Conservation (phyloP, 768 basidiomycete genomes). For the Hericium coralloides region DNA sequence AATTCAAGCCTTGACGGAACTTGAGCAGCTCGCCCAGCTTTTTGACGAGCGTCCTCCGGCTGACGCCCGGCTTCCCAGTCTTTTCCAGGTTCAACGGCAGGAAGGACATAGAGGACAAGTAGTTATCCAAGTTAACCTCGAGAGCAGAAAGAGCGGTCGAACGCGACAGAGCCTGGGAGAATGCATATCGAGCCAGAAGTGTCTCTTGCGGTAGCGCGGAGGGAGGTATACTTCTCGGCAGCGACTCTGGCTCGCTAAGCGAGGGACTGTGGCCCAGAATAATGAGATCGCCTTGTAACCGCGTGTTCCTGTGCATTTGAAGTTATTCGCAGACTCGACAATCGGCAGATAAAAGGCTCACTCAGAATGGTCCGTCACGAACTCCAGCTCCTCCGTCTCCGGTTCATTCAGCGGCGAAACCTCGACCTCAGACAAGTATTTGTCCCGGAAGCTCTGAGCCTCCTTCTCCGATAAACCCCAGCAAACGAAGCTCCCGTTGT, state of each 20-base stretch:
- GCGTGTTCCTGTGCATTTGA: constrained; percentile 50
- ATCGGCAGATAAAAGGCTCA: constrained; percentile 29
- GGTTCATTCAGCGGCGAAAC: constrained; percentile 54
- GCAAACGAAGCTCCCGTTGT: constrained; percentile 81
- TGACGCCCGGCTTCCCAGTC: constrained; percentile 80
- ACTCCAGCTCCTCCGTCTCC: constrained; percentile 89
- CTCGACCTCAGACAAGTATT: constrained; percentile 56
- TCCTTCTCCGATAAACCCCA: constrained; percentile 82
- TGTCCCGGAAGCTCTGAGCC: constrained; percentile 54
- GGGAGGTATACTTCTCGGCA: constrained; percentile 36
- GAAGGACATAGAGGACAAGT: constrained; percentile 73
- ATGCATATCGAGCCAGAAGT: constrained; percentile 81
- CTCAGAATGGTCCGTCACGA: constrained; percentile 87
- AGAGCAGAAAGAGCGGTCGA: constrained; percentile 82
- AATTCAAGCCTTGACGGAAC: constrained; percentile 86
- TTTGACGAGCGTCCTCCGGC: constrained; percentile 76
- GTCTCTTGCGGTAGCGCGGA: constrained; percentile 58
- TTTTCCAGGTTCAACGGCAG: constrained; percentile 68
- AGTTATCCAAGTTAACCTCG: constrained; percentile 77
- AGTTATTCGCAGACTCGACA: constrained; percentile 2
- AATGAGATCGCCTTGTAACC: constrained; percentile 86
- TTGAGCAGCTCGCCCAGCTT: constrained; percentile 89
- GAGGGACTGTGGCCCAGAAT: constrained; percentile 69
- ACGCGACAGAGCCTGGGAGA: constrained; percentile 84
- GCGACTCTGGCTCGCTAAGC: constrained; percentile 37